These are phyloP conservation scores for Aspergillus asperescens DNA, from an alignment of 495 filamentous ascomycete species.

Conservation along the genomic window DNA sequence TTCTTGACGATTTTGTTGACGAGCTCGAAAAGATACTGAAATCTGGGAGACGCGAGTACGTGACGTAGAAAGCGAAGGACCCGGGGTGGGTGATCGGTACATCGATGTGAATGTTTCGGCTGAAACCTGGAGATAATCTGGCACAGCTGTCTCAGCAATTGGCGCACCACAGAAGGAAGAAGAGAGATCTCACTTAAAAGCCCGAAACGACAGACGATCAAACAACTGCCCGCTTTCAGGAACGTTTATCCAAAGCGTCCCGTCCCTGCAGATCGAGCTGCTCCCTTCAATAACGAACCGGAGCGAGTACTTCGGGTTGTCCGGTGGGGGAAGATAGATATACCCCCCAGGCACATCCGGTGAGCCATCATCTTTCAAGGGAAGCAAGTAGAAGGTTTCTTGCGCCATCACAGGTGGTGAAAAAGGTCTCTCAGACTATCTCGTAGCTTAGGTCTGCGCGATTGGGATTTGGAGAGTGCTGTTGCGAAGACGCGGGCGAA, in stretches of 20 bases:
- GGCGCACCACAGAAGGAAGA: neutral
- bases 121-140: conserved; percentile 89
- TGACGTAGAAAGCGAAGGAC: conserved; percentile 92
- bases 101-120: conserved; percentile 81
- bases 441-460: neutral
- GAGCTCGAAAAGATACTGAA: conserved; percentile 56
- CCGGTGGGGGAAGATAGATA: conserved; percentile 80
- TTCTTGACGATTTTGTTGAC: conserved; percentile 55
- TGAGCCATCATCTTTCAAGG: conserved; percentile 85
- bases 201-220: conserved; percentile 67
- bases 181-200: conserved; percentile 64
- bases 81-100: conserved; percentile 79
- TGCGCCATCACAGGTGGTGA: conserved; percentile 25
- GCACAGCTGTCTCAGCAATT: conserved; percentile 21
- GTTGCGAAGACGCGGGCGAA: neutral
- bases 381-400: conserved; percentile 71
- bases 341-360: conserved; percentile 86
- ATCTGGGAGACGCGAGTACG: conserved; percentile 79
- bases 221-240: conserved; percentile 71
- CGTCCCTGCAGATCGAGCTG: conserved; percentile 89
- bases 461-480: neutral
- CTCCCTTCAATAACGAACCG: conserved; percentile 94
- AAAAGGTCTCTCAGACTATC: neutral
- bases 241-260: conserved; percentile 93
- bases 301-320: conserved; percentile 64